Base-by-base conservation (phyloP, 2,329 filamentous ascomycete species). In the Metarhizium rileyi region DNA sequence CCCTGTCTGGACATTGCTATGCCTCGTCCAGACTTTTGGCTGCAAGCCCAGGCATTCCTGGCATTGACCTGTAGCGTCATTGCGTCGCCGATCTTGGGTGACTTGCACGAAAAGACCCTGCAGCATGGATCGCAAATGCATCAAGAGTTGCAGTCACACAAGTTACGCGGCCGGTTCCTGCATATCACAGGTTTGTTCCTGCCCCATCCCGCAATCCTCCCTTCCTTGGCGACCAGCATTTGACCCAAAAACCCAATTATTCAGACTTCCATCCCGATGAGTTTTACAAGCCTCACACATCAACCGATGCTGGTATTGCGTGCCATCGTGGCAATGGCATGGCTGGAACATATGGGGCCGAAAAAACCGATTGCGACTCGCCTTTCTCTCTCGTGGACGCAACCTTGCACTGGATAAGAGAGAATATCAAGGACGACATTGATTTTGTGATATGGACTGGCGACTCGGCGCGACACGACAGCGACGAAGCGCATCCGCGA, bases 391-490 rank as follows among this genome's bases (percentile, higher is more conserved):
- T 98, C 18, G 73, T 95, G 53, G 87, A 97, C 65, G 86, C 87
- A 59, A 97, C 91, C 0, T 88, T 97, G 62, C 77, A 83, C 60
- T 98, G 91, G 91, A 85, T 98, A 47, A 74, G 81, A 42, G 77
- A 82, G 41, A 84, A 95, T 59, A 62, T 95, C 51, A 84, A 79
- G 62, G 85, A 90, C 62, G 69, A 83, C 3, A 77, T 96, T 55
- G 90, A 96, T 65, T 96, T 96, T 63, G 83, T 95, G 46, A 73
- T 95, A 45, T 95, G 90, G 90, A 95, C 90, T 1, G 90, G 90
- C 56, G 90, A 96, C 66, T 91, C 86, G 28, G 88, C 87, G 20
- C 80, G 90, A 55, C 90, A 96, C 67, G 90, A 95, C 66, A 91
- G 85, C 65, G 90, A 95, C 63, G 86, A 91, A 64, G 68, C 78